Conservation (phyloP, 2,329 filamentous ascomycete genomes). For the Calonectria honghensis region DNA sequence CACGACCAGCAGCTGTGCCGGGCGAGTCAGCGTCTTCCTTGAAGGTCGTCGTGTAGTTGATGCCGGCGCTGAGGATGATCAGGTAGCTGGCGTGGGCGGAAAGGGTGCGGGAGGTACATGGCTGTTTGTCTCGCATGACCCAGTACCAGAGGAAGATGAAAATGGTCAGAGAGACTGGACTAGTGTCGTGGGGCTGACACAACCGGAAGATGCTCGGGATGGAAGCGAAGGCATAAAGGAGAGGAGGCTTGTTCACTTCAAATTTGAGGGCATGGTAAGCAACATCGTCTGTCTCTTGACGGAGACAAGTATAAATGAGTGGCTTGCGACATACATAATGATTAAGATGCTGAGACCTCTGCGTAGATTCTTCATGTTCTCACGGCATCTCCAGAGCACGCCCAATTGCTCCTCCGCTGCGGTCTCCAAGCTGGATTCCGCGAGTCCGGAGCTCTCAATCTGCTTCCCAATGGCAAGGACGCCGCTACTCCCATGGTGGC, state of each 20-base stretch:
- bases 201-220: conserved; percentile 52
- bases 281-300: conserved; percentile 31
- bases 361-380: conserved; percentile 90
- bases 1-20: conserved; percentile 95
- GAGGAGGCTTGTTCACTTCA: conserved; percentile 83
- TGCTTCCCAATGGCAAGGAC: conserved; percentile 63
- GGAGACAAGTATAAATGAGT: background rate
- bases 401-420: conserved; percentile 84
- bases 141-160: conserved; percentile 66
- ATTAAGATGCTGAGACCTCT: conserved; percentile 48
- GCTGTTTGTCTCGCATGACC: conserved; percentile 92
- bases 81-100: conserved; percentile 80
- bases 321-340: conserved; percentile 5
- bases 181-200: conserved; percentile 54
- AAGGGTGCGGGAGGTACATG: conserved; percentile 90
- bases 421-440: conserved; percentile 90
- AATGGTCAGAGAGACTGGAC: conserved; percentile 57
- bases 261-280: conserved; percentile 95
- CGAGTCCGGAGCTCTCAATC: conserved; percentile 88
- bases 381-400: conserved; percentile 83
- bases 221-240: conserved; percentile 51
- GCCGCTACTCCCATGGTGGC: conserved; percentile 83
- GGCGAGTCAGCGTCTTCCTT: conserved; percentile 89
- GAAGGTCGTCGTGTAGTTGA: conserved; percentile 78
- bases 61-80: conserved; percentile 48